phyloP scores from a whole-genome alignment of 441 rosid genomes.

The Metrosideros polymorpha region DNA sequence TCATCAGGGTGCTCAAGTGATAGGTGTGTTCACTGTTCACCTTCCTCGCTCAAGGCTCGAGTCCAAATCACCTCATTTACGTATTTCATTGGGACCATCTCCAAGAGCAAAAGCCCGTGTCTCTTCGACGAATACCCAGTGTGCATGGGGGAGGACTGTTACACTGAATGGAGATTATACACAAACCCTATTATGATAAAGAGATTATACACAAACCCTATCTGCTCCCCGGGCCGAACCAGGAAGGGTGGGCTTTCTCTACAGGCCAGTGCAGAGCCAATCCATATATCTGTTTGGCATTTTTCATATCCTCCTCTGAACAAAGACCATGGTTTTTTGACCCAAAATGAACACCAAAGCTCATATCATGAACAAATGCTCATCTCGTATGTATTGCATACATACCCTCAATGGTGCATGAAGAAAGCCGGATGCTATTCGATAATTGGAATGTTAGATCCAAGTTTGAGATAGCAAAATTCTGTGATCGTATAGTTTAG shows the following conservation, averaged over 20 bases:
- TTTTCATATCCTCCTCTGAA: neutral
- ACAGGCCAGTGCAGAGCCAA: neutral
- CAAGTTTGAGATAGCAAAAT: neutral
- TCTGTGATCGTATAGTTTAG: neutral
- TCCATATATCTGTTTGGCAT: too few species aligned
- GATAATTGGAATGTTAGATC: neutral
- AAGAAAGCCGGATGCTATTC: neutral
- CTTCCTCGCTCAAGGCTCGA: neutral
- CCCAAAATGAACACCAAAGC: neutral
- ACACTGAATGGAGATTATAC: neutral
- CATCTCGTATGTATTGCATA: too few species aligned
- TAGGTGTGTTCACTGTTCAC: neutral
- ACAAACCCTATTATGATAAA: neutral
- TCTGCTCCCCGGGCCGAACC: neutral
- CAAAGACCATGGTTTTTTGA: neutral
- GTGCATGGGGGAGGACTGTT: neutral
- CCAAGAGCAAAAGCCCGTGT: neutral
- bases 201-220: too few species aligned
- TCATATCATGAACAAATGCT: neutral
- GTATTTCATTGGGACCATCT: neutral
- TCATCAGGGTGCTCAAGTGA: neutral
- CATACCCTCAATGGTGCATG: too few species aligned
- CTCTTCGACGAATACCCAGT: neutral
- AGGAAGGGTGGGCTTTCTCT: neutral
- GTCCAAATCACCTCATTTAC: neutral